Evolutionary conservation across 192 early-diverging fungal genomes (phyloP), one percentile per base, ranked within the genome.

Genomic region (Gigaspora rosea): DNA sequence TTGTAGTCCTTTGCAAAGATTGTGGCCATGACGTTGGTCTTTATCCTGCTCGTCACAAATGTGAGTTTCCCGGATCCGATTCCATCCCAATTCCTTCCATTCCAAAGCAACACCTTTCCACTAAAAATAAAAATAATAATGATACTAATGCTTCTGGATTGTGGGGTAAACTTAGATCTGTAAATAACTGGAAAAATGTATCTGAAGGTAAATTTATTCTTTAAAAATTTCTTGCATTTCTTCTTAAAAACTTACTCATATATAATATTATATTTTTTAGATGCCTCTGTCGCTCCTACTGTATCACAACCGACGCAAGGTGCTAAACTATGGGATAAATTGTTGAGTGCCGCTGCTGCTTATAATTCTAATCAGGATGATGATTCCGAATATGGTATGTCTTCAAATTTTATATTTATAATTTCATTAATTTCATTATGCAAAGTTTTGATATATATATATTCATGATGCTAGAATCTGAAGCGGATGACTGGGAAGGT

Each of bases 1-100:
- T 90, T 36, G 85, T 83, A 10, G 80, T 90, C 10, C 82, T 89
- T 54, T 90, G 89, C 78, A 87, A 86, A 54, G 89, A 90, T 70
- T 90, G 89, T 83, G 82, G 82, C 7, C 75, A 87, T 49, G 89
- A 90, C 54, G 89, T 90, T 35, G 89, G 89, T 15, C 49, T 83
- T n/a, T 90, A 90, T 73, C 89, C 89, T 13, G 88, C 86, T 6
- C 71, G 80, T 54, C 88, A 89, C 72, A 81, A 83, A 58, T 89
- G 88, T 58, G 75, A 63, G 20, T 72, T 72, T 6, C 67, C 78
- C 13, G 58, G 57, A 36, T 80, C 81, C 11, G 73, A 78, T 67
- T 72, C 80, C 80, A 76, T 79, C 0, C 57, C 76, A 22, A 74
- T 78, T 79, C 81, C 83, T 10, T 48, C 80, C 68, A 80, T 82